Percentiles rank a stretch among this genome's conserved stretches.
These are phyloP conservation scores for Thermothelomyces thermophilus DNA, from an alignment of 2,329 filamentous ascomycete species.

Conservation along the genomic window DNA sequence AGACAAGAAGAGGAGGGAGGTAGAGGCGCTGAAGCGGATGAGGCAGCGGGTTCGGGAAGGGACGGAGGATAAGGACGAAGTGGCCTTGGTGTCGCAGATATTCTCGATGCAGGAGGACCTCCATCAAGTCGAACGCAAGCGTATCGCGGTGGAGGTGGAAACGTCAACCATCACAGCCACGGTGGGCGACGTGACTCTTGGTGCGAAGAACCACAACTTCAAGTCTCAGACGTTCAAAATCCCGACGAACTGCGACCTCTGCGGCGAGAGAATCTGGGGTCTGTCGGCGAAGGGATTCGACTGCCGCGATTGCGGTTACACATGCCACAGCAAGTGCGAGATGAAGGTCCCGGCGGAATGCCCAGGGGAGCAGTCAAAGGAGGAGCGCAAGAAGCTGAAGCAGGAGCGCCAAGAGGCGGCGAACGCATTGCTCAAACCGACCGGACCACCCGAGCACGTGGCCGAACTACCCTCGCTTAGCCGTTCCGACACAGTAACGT, in stretches of 20 bases:
- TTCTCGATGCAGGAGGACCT: slow-evolving; percentile 79
- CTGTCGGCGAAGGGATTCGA: slow-evolving; percentile 94
- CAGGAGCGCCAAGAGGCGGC: slow-evolving; percentile 74
- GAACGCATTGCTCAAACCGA: slow-evolving; percentile 50
- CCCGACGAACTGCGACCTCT: slow-evolving; percentile 95
- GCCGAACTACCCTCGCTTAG: slow-evolving; percentile 63
- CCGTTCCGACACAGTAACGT: slow-evolving; percentile 83
- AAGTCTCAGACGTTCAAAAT: slow-evolving; percentile 99
- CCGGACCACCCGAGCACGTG: slow-evolving; percentile 43
- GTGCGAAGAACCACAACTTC: slow-evolving; percentile 94
- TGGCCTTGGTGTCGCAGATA: slow-evolving; percentile 73
- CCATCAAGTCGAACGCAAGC: slow-evolving; percentile 75
- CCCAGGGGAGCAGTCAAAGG: slow-evolving; percentile 87
- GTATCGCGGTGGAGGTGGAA: slow-evolving; percentile 85
- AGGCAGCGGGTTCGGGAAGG: slow-evolving; percentile 75
- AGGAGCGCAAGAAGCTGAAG: slow-evolving; percentile 93
- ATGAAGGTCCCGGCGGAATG: slow-evolving; percentile 98
- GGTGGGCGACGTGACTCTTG: slow-evolving; percentile 87
- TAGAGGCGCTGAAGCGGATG: slow-evolving; percentile 67
- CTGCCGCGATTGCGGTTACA: slow-evolving; percentile 94
- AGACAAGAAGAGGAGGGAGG: slow-evolving; percentile 78
- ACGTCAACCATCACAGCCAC: slow-evolving; percentile 85
- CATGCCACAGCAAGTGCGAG: slow-evolving; percentile 96
- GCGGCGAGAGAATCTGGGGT: slow-evolving; percentile 95
- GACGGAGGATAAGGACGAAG: slow-evolving; percentile 81